A percentile compares a stretch with the other conserved stretches of the same genome.
phyloP scores from a whole-genome alignment of 2,329 filamentous ascomycete genomes.

The Diplocarpon rosae region DNA sequence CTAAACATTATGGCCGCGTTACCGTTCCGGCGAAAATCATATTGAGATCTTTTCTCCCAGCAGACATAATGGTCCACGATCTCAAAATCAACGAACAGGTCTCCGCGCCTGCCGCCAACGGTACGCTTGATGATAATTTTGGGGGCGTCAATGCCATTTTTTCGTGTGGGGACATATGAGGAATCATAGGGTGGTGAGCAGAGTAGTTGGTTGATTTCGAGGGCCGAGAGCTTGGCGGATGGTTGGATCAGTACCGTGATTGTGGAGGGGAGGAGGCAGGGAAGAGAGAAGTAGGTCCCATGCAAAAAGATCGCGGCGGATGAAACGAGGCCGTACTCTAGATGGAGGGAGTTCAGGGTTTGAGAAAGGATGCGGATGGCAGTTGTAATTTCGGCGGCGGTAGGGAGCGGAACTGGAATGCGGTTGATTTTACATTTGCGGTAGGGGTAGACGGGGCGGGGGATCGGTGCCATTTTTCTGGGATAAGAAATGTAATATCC shows the following conservation, averaged over 20 bases:
- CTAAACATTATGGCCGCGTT: not conserved
- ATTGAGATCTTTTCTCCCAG: not conserved
- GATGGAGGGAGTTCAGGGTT: not conserved
- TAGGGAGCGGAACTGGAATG: not conserved
- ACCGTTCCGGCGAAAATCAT: not conserved
- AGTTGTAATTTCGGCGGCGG: not conserved
- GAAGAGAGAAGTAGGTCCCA: not conserved
- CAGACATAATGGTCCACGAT: slow-evolving; percentile 6
- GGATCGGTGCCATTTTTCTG: not conserved
- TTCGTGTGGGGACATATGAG: not conserved
- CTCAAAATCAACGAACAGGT: slow-evolving; percentile 3
- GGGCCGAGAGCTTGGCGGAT: not conserved
- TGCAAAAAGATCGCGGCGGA: not conserved
- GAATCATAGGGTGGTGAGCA: not conserved
- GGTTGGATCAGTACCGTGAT: slow-evolving; percentile 5
- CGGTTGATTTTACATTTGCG: not conserved
- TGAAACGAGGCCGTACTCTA: not conserved
- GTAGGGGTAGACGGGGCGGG: not conserved
- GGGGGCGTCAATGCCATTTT: not conserved
- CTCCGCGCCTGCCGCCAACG: not conserved
- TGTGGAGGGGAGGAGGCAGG: not conserved
- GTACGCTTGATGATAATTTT: slow-evolving; percentile 5
- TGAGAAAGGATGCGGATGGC: not conserved
- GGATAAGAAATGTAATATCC: too few species aligned
- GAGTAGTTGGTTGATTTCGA: not conserved